Base-by-base conservation (phyloP, 1,284 basidiomycete species). In the Naganishia cerealis region DNA sequence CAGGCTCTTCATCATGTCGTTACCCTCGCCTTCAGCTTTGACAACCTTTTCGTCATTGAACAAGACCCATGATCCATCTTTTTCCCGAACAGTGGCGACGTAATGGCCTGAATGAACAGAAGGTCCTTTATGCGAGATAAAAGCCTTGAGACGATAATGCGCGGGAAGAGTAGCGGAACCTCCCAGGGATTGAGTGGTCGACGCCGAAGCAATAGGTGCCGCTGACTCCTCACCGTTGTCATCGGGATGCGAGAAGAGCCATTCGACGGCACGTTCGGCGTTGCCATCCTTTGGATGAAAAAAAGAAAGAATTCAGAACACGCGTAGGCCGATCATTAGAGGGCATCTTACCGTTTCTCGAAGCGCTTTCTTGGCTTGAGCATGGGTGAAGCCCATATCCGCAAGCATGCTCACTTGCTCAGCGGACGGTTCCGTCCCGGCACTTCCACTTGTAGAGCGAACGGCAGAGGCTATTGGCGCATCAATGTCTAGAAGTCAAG, bases 31-130 rank as follows among this genome's bases (percentile, higher is more conserved):
- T 74, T 92, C 90, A 3, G 92, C 91, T 74, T 85, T 87, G 5
- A 94, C 92, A 6, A 96, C 93, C 82, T 96, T 97, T 82, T 97
- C 93, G 78, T 97, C 93, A 74, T 97, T 96, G 82, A 92, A 94
- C 73, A 96, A 79, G 67, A 94, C 88, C 91, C 93, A 94, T 5
- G 69, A 68, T 8, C 80, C 83, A 39, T 85, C 86, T 26, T 81
- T 84, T 66, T 78, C 75, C 38, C 78, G 71, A 63, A 80, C 74
- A 10, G 79, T 79, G 29, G 76, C 73, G 62, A 80, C 81, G 75
- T 97, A 98, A 76, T 97, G 94, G 0, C 94, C 94, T 0, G 91
- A 94, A 78, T 95, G 93, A 24, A 94, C 91, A 0, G 91, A 93
- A 0, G 92, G 91, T 0, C 94, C 95, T 75, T 97, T 98, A 84